Evolutionary conservation across 1,139 yeast genomes (phyloP), one percentile per base, ranked within the genome.

Genomic region (Protomyces lactucae-debilis): DNA sequence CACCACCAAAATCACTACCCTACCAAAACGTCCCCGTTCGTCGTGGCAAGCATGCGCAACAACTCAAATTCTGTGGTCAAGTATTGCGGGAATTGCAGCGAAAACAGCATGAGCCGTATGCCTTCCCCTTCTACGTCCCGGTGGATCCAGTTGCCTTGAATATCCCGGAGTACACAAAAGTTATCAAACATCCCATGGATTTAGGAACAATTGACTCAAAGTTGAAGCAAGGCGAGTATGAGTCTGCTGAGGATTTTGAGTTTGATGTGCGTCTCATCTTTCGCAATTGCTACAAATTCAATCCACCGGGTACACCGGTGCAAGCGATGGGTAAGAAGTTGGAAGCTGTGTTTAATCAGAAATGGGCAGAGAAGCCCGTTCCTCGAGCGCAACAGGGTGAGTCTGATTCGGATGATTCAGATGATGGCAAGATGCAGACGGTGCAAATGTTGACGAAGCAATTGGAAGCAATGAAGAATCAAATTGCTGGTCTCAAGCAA

Each of bases 271-370:
- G 90, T 65, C 81, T 91, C 67, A 88, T 93, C 69, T 91, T 93
- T 77, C 79, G 83, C 67, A 93, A 93, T 77, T 93, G 99, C 77
- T 93, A 89, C 76, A 80, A 82, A 28, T 93, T 93, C 78, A 95
- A 93, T 75, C 98, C 99, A 0, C 96, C 89, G 71, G 96, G 97
- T 8, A 86, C 96, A 10, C 96, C 95, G 56, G 99, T 95, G 48
- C 90, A 92, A 75, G 83, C 84, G 82, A 88, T 93, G 96, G 99
- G 99, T 32, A 96, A 89, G 73, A 83, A 90, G 70, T 79, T 93
- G 67, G 98, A 93, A 75, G 85, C 85, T 35, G 82, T 88, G 6
- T 93, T 93, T 73, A 89, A 90, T 72, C 86, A 87, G 73, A 87
- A 86, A 74, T 93, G 98, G 98, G 82, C 84, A 16, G 92, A 89